Percentiles rank a stretch among this genome's conserved stretches.
Conservation (phyloP, 768 basidiomycete genomes). For the Naganishia friedmannii region DNA sequence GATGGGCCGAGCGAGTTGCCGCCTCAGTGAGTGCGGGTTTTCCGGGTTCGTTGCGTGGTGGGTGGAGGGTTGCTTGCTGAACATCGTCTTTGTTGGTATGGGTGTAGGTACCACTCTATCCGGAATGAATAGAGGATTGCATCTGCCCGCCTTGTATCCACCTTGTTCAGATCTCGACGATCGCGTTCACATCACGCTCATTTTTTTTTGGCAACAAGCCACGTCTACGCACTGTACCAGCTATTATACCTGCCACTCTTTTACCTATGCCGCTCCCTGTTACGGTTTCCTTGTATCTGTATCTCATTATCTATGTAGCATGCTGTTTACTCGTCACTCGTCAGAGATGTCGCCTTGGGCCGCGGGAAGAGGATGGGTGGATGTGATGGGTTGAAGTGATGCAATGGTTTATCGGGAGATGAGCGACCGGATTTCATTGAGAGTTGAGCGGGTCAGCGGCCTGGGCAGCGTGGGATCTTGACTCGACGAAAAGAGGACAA, state of each 20-base stretch:
- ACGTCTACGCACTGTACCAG: not conserved
- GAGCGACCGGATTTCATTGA: no score
- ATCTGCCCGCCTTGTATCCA: no score
- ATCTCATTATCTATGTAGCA: not conserved
- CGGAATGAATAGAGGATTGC: not conserved
- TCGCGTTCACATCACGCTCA: no score
- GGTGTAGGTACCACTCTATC: slow-evolving; percentile 8
- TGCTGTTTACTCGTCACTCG: not conserved
- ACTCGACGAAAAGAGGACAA: no score
- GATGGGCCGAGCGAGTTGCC: slow-evolving; percentile 42
- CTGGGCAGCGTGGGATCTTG: no score
- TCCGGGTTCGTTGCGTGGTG: not conserved
- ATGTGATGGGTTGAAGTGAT: no score
- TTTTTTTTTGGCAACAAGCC: no score
- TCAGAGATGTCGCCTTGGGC: no score
- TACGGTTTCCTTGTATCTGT: not conserved
- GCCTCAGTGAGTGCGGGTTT: slow-evolving; percentile 43
- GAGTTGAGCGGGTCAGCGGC: no score
- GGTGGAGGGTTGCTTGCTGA: not conserved
- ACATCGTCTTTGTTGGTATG: not conserved
- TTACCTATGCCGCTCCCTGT: not conserved
- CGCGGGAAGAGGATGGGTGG: no score
- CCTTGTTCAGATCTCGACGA: no score
- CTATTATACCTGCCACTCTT: not conserved
- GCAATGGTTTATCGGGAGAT: no score